Evolutionary conservation across 106 monocot species (phyloP), one percentile per base, ranked within the genome.

Genomic region (Hemerocallis citrina): DNA sequence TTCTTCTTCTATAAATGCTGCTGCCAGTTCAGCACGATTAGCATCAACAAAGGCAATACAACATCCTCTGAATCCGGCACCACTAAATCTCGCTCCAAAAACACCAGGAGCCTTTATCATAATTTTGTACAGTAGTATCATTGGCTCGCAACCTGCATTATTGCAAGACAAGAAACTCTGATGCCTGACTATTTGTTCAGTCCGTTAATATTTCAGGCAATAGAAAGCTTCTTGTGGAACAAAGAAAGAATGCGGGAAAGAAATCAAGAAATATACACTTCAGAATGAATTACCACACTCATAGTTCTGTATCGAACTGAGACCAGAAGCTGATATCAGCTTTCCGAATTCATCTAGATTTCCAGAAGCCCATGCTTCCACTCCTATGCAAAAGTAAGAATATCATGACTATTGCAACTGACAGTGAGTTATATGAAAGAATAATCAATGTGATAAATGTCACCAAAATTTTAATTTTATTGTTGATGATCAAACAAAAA

Each of bases 31-130:
- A 0, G 80, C 85, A 40, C 2, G 70, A 56, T 64, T 22, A 5
- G 63, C 61, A 16, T 68, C 67, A 17, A 94, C 89, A 19, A 94
- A 54, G 0, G 82, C 85, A 29, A 94, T 66, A 49, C 93, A 94
- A 50, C 89, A 94, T 24, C 93, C 93, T 59, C 89, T 76, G 73
- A 94, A 94, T 41, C 93, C 93, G 13, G 89, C 93, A 4, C 93
- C 93, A 32, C 93, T 93, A 71, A 93, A 93, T 30, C 89, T 79
- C 24, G 85, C 93, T 9, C 93, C 93, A 12, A 77, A 71, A 25
- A 93, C 80, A 6, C 93, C 93, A 2, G 89, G 85, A 17, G 93
- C 82, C 42, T 70, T 79, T n/a, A 80, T 3, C 4, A 93, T 77
- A 36, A 89, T 78, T 62, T 89, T 71, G 31, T 79, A 89, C 1